Evolutionary conservation across 2,329 filamentous ascomycete genomes (phyloP).

Genomic region (Neopestalotiopsis sp.): DNA sequence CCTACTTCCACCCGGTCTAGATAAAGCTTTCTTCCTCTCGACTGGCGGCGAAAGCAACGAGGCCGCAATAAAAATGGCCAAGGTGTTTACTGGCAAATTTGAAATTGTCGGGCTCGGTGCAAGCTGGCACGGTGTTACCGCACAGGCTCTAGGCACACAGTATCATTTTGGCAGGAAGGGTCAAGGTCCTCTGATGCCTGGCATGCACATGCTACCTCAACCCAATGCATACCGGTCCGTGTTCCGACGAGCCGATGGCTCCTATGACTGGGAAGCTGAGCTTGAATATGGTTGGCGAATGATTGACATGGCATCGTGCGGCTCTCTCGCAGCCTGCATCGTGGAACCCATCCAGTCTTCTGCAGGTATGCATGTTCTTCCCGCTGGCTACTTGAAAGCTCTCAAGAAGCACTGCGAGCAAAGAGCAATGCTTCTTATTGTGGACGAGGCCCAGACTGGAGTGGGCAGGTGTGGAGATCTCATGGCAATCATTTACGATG

Average conservation of each 20-base stretch:
- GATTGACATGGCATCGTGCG: constrained; percentile 63
- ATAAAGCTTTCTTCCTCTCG: constrained; percentile 62
- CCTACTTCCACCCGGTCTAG: constrained; percentile 53
- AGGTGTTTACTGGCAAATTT: constrained; percentile 68
- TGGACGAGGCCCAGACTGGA: constrained; percentile 68
- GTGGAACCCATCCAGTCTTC: constrained; percentile 66
- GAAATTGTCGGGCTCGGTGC: constrained; percentile 66
- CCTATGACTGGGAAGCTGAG: constrained; percentile 70
- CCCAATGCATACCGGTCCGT: constrained; percentile 67
- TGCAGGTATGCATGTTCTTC: constrained; percentile 65
- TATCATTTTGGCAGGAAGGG: constrained; percentile 61
- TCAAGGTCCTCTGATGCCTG: constrained; percentile 56
- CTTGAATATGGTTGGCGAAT: constrained; percentile 67
- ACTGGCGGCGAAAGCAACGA: constrained; percentile 65
- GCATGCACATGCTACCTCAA: constrained; percentile 61
- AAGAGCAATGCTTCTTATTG: constrained; percentile 64
- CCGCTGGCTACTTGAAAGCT: constrained; percentile 61
- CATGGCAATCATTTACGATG: constrained; percentile 63
- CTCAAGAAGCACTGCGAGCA: constrained; percentile 60
- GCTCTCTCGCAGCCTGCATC: constrained; percentile 68
- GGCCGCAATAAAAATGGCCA: constrained; percentile 69
- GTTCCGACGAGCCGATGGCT: constrained; percentile 63
- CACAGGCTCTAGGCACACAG: constrained; percentile 57
- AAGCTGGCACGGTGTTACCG: constrained; percentile 68
- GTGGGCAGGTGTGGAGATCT: constrained; percentile 63